Evolutionary conservation across 2,329 filamentous ascomycete genomes (phyloP).

Genomic region (Clonostachys rosea): DNA sequence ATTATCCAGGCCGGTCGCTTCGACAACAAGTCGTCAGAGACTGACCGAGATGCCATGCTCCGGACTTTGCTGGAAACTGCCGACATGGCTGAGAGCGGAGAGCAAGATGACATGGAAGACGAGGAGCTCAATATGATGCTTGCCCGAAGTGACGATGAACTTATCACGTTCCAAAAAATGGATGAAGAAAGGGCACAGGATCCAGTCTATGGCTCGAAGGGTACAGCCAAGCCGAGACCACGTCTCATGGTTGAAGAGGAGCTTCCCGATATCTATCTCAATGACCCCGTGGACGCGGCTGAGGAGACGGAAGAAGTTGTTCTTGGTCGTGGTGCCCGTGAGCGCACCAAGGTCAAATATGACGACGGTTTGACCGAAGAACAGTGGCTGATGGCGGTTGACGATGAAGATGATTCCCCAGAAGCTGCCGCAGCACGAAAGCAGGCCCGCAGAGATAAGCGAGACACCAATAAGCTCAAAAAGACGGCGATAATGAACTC

Average conservation of each 20-base stretch:
- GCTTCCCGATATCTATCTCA: slow-evolving; percentile 89
- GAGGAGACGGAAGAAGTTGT: slow-evolving; percentile 75
- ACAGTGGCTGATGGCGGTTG: slow-evolving; percentile 97
- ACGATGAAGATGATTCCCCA: slow-evolving; percentile 91
- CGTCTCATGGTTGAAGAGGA: slow-evolving; percentile 86
- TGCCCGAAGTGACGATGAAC: slow-evolving; percentile 79
- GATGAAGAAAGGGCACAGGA: slow-evolving; percentile 69
- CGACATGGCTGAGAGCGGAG: slow-evolving; percentile 61
- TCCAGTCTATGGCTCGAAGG: slow-evolving; percentile 63
- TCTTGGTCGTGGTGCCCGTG: slow-evolving; percentile 84
- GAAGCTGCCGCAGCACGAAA: slow-evolving; percentile 92
- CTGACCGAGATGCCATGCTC: slow-evolving; percentile 95
- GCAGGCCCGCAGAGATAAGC: slow-evolving; percentile 76
- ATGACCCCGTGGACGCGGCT: slow-evolving; percentile 68
- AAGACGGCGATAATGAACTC: slow-evolving; percentile 28
- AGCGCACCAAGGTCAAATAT: slow-evolving; percentile 90
- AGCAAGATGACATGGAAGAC: slow-evolving; percentile 97
- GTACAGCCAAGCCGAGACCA: slow-evolving; percentile 57
- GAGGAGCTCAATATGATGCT: slow-evolving; percentile 95
- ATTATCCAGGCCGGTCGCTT: slow-evolving; percentile 99
- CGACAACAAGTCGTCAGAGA: slow-evolving; percentile 98
- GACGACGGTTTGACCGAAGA: slow-evolving; percentile 97
- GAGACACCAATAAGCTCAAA: slow-evolving; percentile 71
- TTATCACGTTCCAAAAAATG: slow-evolving; percentile 73
- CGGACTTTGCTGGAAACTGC: slow-evolving; percentile 87